Evolutionary conservation across 352 stramenopile genomes (phyloP).

Genomic region (Thalassiosira livingstoniorum): DNA sequence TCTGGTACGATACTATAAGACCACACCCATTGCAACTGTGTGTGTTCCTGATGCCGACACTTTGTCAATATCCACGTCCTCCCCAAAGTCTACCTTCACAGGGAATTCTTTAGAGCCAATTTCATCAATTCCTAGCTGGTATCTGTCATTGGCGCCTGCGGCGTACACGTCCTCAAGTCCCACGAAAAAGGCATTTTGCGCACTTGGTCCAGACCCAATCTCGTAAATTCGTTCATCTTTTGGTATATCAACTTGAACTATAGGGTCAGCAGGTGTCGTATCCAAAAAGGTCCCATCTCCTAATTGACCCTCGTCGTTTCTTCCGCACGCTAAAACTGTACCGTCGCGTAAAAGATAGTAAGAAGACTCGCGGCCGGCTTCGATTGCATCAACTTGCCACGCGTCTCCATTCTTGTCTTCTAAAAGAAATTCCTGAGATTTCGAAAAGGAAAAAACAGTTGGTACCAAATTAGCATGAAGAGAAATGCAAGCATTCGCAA

Average conservation of each 20-base stretch:
- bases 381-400: constrained; percentile 19
- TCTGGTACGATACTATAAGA: too few species aligned
- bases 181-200: constrained; percentile 40
- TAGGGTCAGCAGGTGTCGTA: too few species aligned
- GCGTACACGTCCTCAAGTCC: constrained; percentile 43
- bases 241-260: constrained; percentile 14
- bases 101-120: constrained; percentile 23
- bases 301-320: constrained; percentile 32
- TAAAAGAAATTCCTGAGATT: too few species aligned
- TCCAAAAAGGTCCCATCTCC: constrained; percentile 31
- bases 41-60: constrained; percentile 31
- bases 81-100: constrained; percentile 40
- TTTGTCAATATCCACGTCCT: background rate
- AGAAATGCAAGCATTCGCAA: too few species aligned
- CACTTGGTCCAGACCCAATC: constrained; percentile 27
- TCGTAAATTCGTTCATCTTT: constrained; percentile 3
- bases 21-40: constrained; percentile 33
- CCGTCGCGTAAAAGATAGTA: constrained; percentile 41
- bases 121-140: constrained; percentile 60
- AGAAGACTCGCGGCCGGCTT: constrained; percentile 26
- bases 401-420: constrained; percentile 4
- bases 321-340: constrained; percentile 28
- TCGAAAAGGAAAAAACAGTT: too few species aligned
- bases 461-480: too few species aligned
- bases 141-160: constrained; percentile 52